Evolutionary conservation across 805 yeast species (phyloP).

Genomic region (Priceomyces carsonii): DNA sequence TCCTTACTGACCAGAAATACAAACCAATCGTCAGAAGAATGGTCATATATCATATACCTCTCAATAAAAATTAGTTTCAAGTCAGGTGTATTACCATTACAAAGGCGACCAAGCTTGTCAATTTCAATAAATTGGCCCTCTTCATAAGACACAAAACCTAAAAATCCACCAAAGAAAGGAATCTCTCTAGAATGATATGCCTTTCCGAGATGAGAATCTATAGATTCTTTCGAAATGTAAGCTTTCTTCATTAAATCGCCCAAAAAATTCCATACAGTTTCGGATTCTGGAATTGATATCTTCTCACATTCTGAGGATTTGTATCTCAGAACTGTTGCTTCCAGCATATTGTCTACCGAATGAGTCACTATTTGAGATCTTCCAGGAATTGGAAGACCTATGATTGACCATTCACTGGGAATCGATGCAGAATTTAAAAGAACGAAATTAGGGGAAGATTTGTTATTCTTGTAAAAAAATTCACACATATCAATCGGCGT

Average conservation of each 20-base stretch:
- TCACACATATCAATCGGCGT: conserved; percentile 57
- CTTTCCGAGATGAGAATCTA: conserved; percentile 19
- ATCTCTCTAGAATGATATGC: conserved; percentile 32
- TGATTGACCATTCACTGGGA: conserved; percentile 87
- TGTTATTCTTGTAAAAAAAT: conserved; percentile 18
- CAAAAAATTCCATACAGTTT: conserved; percentile 54
- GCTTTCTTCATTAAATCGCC: conserved; percentile 47
- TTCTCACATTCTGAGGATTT: conserved; percentile 11
- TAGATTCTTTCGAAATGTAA: conserved; percentile 28
- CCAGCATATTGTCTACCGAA: conserved; percentile 47
- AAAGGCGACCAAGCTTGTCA: conserved; percentile 34
- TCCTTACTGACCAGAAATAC: conserved; percentile 49
- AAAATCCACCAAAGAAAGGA: conserved; percentile 89
- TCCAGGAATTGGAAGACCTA: conserved; percentile 62
- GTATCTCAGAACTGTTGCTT: conserved; percentile 29
- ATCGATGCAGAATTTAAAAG: conserved; percentile 74
- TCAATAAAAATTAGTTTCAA: conserved; percentile 73
- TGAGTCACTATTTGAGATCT: conserved; percentile 57
- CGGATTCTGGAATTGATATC: conserved; percentile 7
- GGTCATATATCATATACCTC: conserved; percentile 59
- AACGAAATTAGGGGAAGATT: conserved; percentile 48
- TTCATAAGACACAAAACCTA: conserved; percentile 87
- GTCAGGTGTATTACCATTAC: conserved; percentile 56
- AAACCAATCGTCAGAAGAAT: conserved; percentile 43
- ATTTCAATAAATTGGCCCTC: conserved; percentile 59